These are phyloP conservation scores for Cladosporium sp. DNA, from an alignment of 2,329 filamentous ascomycete species.

Conservation along the genomic window DNA sequence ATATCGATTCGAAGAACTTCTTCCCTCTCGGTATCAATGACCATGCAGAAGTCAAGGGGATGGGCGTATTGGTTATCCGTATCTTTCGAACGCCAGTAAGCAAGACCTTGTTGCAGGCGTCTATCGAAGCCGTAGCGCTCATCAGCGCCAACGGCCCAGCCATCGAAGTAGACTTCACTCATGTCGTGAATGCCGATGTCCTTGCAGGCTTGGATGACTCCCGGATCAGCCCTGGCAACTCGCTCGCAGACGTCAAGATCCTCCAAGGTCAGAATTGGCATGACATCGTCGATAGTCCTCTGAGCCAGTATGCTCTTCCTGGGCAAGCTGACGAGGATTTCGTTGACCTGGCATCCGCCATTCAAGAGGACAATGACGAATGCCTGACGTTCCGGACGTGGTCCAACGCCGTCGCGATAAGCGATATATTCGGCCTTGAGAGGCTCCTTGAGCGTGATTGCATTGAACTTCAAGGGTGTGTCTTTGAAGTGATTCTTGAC, in stretches of 20 bases:
- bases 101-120: constrained; percentile 32
- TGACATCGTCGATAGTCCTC: constrained; percentile 37
- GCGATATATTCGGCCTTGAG: constrained; percentile 35
- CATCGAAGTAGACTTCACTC: constrained; percentile 33
- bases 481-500: not conserved
- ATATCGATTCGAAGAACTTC: constrained; percentile 32
- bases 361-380: constrained; percentile 48
- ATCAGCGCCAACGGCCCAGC: constrained; percentile 36
- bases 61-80: constrained; percentile 33
- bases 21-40: constrained; percentile 27
- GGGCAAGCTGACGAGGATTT: constrained; percentile 12
- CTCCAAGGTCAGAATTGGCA: constrained; percentile 40
- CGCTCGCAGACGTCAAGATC: constrained; percentile 35
- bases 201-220: constrained; percentile 32
- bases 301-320: constrained; percentile 1
- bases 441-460: constrained; percentile 16
- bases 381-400: constrained; percentile 32
- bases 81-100: constrained; percentile 30
- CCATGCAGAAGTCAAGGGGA: constrained; percentile 29
- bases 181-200: constrained; percentile 36
- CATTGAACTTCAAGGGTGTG: constrained; percentile 10
- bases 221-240: constrained; percentile 29
- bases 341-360: constrained; percentile 25
- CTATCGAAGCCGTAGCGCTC: constrained; percentile 34
- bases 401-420: constrained; percentile 26